Evolutionary conservation across 441 rosid species (phyloP).

Genomic region (Populus hybrid): DNA sequence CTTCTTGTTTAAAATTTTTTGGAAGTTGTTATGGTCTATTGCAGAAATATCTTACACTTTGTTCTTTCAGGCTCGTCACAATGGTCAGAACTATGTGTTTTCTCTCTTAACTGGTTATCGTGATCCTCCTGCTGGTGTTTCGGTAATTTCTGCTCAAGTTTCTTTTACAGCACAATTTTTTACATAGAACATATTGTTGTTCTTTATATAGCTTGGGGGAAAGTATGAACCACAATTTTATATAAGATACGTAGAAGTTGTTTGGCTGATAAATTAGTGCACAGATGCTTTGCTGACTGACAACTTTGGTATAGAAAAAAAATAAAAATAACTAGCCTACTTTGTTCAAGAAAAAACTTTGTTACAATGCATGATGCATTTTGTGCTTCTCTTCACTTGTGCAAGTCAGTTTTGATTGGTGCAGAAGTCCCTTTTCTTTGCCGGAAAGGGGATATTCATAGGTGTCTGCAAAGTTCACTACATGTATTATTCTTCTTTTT

Average conservation of each 20-base stretch:
- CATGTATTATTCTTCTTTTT: neutral
- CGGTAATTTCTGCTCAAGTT: conserved; percentile 42
- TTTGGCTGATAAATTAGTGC: neutral
- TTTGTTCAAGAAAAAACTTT: neutral
- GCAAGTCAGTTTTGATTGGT: neutral
- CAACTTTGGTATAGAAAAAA: neutral
- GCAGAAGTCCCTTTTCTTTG: neutral
- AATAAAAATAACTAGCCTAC: neutral
- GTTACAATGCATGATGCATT: neutral
- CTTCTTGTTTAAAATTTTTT: neutral
- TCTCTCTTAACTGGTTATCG: conserved; percentile 95
- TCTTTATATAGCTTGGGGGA: neutral
- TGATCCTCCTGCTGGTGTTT: conserved; percentile 99
- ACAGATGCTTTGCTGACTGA: neutral
- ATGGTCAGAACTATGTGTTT: conserved; percentile 96
- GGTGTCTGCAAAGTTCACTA: neutral
- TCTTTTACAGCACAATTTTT: neutral
- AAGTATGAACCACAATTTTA: neutral
- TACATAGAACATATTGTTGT: neutral
- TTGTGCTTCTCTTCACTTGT: neutral
- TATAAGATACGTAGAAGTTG: neutral
- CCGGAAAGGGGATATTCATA: neutral
- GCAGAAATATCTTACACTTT: conserved; percentile 11
- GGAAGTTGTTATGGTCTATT: conserved; percentile 14
- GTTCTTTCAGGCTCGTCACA: conserved; percentile 88